phyloP scores from a whole-genome alignment of 495 filamentous ascomycete genomes.

The Penicillium waksmanii region DNA sequence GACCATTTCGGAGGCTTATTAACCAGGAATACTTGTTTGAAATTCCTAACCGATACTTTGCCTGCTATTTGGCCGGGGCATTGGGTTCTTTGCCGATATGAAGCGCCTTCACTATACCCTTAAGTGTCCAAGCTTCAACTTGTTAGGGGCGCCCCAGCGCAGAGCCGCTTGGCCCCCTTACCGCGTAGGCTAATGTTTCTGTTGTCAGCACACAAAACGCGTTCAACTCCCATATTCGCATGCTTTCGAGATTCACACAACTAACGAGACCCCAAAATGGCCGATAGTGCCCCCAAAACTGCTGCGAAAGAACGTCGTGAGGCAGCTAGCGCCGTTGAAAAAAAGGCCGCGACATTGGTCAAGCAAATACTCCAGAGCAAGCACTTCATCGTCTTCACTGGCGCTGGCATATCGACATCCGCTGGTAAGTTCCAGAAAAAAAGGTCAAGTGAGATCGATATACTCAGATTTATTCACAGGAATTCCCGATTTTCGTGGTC shows the following conservation, averaged over 20 bases:
- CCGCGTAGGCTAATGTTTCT: too few species aligned
- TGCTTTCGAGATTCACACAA: background rate
- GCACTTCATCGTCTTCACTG: constrained; percentile 52
- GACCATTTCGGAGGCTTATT: too few species aligned
- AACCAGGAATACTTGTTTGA: too few species aligned
- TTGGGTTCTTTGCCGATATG: too few species aligned
- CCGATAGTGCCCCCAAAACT: constrained; percentile 38
- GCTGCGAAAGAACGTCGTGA: constrained; percentile 43
- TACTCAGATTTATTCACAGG: background rate
- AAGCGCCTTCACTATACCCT: too few species aligned
- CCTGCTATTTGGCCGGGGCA: too few species aligned
- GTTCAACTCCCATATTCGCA: background rate
- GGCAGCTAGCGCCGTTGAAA: constrained; percentile 27
- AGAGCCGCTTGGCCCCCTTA: too few species aligned
- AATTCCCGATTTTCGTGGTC: background rate
- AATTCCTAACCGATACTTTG: too few species aligned
- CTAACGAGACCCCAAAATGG: constrained; percentile 23
- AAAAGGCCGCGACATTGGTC: constrained; percentile 39
- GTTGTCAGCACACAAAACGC: too few species aligned
- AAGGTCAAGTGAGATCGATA: background rate
- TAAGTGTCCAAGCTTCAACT: too few species aligned
- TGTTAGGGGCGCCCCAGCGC: too few species aligned
- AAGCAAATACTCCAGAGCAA: constrained; percentile 44
- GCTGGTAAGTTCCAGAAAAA: background rate
- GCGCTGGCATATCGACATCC: constrained; percentile 48